Conservation (phyloP, 352 stramenopile genomes). For the Peronospora farinosa region DNA sequence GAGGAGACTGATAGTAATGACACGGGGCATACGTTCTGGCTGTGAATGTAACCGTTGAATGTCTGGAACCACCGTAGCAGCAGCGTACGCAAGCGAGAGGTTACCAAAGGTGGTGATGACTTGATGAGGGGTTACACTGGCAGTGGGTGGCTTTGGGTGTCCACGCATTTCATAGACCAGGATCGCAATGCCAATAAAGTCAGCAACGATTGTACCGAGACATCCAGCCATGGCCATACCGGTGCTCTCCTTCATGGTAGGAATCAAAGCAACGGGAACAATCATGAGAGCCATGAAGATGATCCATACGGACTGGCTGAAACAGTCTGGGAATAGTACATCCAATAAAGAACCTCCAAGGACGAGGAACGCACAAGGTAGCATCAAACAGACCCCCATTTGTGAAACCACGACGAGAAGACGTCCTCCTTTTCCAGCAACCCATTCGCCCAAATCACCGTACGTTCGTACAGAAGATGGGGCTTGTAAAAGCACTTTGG, state of each 20-base stretch:
- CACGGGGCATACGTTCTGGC: slow-evolving; percentile 25
- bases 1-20: slow-evolving; percentile 22
- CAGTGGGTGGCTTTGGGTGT: slow-evolving; percentile 16
- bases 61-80: slow-evolving; percentile 22
- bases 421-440: slow-evolving; percentile 20
- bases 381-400: slow-evolving; percentile 22
- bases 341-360: slow-evolving; percentile 22
- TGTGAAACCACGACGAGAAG: slow-evolving; percentile 17
- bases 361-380: slow-evolving; percentile 26
- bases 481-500: slow-evolving; percentile 19
- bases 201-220: slow-evolving; percentile 23
- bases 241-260: slow-evolving; percentile 25
- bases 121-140: slow-evolving; percentile 17
- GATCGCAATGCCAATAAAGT: slow-evolving; percentile 21
- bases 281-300: slow-evolving; percentile 27
- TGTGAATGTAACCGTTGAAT: slow-evolving; percentile 26
- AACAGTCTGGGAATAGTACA: slow-evolving; percentile 26
- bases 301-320: slow-evolving; percentile 26
- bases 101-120: slow-evolving; percentile 29
- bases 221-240: slow-evolving; percentile 23
- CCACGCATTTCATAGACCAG: slow-evolving; percentile 17
- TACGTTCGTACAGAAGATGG: slow-evolving; percentile 22
- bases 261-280: slow-evolving; percentile 22
- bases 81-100: slow-evolving; percentile 26
- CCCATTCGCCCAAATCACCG: slow-evolving; percentile 25